Conservation (phyloP, 2,329 filamentous ascomycete species). For the Aspergillus piperis region DNA sequence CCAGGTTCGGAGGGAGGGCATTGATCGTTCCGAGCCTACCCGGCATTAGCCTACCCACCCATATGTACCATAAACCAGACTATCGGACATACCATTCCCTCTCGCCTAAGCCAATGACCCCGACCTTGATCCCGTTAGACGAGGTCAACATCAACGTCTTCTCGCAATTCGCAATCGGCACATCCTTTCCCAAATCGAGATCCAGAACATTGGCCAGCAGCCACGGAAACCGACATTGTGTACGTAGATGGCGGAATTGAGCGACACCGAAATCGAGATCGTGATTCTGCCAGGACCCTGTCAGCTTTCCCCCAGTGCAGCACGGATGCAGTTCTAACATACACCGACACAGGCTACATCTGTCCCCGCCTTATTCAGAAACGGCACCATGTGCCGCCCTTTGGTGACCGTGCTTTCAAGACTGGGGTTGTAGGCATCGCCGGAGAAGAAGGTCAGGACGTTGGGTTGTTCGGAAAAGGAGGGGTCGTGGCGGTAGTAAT, state of each 20-base stretch:
- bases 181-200: constrained; percentile 72
- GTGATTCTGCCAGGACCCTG: constrained; percentile 64
- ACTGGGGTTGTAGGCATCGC: constrained; percentile 90
- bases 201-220: constrained; percentile 86
- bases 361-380: constrained; percentile 76
- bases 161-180: constrained; percentile 73
- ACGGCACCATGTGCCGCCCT: constrained; percentile 84
- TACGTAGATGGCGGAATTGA: constrained; percentile 72
- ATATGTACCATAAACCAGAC: background rate
- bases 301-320: constrained; percentile 1
- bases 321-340: constrained; percentile 33
- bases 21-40: constrained; percentile 78
- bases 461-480: constrained; percentile 64
- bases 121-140: constrained; percentile 82
- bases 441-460: constrained; percentile 80
- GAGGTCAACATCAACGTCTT: constrained; percentile 75
- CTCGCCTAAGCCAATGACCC: constrained; percentile 82
- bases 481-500: constrained; percentile 68
- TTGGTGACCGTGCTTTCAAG: constrained; percentile 88
- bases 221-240: constrained; percentile 84
- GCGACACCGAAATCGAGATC: constrained; percentile 88
- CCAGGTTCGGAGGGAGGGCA: constrained; percentile 74
- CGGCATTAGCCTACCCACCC: constrained; percentile 4
- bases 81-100: constrained; percentile 65
- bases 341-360: constrained; percentile 81